A percentile compares a stretch with the other conserved stretches of the same genome.
Evolutionary conservation across 257 asterid species (phyloP).

Genomic region (Forsythia viridissima): DNA sequence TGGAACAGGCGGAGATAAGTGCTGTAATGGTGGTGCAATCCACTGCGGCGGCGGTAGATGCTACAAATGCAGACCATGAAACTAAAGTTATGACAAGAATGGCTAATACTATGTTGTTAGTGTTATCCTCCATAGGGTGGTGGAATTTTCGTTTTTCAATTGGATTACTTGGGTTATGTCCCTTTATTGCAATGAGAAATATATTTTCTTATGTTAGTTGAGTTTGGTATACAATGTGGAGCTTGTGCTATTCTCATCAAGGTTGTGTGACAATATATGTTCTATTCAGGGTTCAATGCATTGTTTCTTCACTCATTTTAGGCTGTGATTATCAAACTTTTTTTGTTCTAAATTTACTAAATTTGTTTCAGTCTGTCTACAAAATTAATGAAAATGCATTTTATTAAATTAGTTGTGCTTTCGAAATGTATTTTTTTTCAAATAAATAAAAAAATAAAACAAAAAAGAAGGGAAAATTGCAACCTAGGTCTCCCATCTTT

Average conservation of each 20-base stretch:
- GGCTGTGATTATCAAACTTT: too few species aligned
- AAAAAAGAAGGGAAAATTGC: too few species aligned
- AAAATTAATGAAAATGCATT: too few species aligned
- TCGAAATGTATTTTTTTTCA: too few species aligned
- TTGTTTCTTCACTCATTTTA: too few species aligned
- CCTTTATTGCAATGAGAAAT: not conserved
- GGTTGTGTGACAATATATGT: conserved; percentile 24
- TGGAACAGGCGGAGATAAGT: conserved; percentile 69
- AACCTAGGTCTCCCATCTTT: too few species aligned
- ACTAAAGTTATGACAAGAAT: conserved; percentile 8
- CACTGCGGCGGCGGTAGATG: not conserved
- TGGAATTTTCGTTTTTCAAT: not conserved
- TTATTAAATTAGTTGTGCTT: too few species aligned
- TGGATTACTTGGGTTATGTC: not conserved
- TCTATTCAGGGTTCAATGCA: too few species aligned
- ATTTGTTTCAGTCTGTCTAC: too few species aligned
- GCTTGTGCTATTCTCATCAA: conserved; percentile 35
- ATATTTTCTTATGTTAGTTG: not conserved
- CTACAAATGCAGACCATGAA: not conserved
- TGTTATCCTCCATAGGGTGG: not conserved
- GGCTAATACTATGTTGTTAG: not conserved
- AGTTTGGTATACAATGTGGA: conserved; percentile 40
- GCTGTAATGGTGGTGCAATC: conserved; percentile 73
- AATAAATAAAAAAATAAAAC: too few species aligned
- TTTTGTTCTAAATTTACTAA: too few species aligned